phyloP scores from a whole-genome alignment of 371 early-diverging fungal species.

The Apophysomyces variabilis region DNA sequence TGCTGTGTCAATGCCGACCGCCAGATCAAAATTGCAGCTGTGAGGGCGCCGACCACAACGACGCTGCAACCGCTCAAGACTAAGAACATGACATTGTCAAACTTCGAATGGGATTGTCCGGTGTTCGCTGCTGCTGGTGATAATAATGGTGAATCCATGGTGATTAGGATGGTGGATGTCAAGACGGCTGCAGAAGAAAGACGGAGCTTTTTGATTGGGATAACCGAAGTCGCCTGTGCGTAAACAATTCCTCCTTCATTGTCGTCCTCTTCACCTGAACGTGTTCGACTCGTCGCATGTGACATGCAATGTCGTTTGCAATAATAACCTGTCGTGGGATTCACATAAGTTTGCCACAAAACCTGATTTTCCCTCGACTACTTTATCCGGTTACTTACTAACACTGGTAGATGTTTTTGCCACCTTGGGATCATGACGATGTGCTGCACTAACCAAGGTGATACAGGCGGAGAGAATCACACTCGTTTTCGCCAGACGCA shows the following conservation, averaged over 20 bases:
- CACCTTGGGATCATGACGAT: neutral
- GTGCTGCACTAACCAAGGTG: neutral
- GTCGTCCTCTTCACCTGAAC: too few species aligned
- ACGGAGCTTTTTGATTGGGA: neutral
- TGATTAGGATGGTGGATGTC: neutral
- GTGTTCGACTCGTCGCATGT: neutral
- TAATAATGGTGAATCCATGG: neutral
- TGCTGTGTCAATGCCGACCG: neutral
- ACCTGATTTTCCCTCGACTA: neutral
- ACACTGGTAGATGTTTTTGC: neutral
- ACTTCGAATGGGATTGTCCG: neutral
- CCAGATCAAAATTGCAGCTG: neutral
- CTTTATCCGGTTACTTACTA: neutral
- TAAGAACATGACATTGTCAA: neutral
- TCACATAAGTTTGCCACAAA: too few species aligned
- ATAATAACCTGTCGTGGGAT: neutral
- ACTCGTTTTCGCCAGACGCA: neutral
- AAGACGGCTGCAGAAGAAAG: neutral
- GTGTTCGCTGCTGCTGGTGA: neutral
- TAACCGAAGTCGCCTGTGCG: neutral
- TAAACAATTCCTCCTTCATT: slow-evolving; percentile 5
- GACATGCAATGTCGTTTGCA: neutral
- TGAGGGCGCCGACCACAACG: neutral
- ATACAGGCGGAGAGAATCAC: neutral
- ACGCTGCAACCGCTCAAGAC: neutral